Percentiles rank a stretch among this genome's conserved stretches.
Conservation (phyloP, 352 stramenopile genomes). For the Thalassiosira mediterranea region DNA sequence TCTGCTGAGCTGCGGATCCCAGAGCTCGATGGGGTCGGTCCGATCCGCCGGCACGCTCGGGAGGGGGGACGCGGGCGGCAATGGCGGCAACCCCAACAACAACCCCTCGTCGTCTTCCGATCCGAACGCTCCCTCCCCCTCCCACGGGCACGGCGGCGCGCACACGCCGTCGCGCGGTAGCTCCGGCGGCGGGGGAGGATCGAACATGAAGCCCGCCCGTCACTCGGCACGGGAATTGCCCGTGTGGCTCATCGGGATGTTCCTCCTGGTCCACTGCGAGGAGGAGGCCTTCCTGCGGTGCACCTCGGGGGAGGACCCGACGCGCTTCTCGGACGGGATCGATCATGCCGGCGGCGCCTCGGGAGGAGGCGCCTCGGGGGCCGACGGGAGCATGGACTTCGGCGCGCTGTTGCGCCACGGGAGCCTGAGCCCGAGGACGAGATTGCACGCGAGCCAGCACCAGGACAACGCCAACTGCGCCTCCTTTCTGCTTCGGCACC, state of each 20-base stretch:
- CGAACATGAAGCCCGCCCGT: slow-evolving; percentile 44
- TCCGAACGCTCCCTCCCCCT: no score
- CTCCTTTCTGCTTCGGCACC: slow-evolving; percentile 71
- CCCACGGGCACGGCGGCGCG: no score
- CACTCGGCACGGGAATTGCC: slow-evolving; percentile 78
- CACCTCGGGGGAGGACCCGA: slow-evolving; percentile 67
- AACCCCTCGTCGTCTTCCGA: no score
- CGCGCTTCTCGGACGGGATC: slow-evolving; percentile 55
- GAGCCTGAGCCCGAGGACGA: slow-evolving; percentile 49
- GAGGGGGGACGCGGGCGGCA: no score
- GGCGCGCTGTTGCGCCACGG: slow-evolving; percentile 33
- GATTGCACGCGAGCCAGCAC: slow-evolving; percentile 65
- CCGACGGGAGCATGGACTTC: slow-evolving; percentile 38
- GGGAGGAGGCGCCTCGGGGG: neutral
- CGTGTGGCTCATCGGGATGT: slow-evolving; percentile 79
- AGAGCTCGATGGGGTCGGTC: slow-evolving; percentile 64
- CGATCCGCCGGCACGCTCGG: slow-evolving; percentile 14
- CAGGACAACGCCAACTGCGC: slow-evolving; percentile 79
- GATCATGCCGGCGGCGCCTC: slow-evolving; percentile 27
- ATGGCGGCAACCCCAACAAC: slow-evolving; percentile 3
- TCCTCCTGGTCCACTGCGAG: slow-evolving; percentile 80
- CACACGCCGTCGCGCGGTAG: no score
- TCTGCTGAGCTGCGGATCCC: slow-evolving; percentile 77
- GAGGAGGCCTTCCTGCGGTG: slow-evolving; percentile 67
- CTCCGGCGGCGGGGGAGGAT: no score